Conservation (phyloP, 192 early-diverging fungal species). For the Helicostylum pulchrum region DNA sequence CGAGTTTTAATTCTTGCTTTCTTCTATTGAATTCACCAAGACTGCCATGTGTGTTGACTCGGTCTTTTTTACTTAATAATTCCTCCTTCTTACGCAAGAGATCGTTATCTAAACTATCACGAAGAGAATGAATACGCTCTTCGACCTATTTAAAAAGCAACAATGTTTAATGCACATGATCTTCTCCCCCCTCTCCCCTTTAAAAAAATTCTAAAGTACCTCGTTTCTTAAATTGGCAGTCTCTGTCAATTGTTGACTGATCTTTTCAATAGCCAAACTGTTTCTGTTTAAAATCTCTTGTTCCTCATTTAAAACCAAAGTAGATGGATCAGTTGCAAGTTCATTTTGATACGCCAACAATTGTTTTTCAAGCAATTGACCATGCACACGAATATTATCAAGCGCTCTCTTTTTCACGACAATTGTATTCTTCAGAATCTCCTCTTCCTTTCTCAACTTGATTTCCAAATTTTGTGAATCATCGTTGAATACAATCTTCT, state of each 20-base stretch:
- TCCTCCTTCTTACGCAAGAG: slow-evolving; percentile 67
- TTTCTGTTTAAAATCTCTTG: slow-evolving; percentile 49
- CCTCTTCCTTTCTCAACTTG: slow-evolving; percentile 62
- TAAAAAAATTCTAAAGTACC: slow-evolving; percentile 34
- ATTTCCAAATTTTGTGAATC: slow-evolving; percentile 55
- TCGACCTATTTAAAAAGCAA: slow-evolving; percentile 53
- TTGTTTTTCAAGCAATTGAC: slow-evolving; percentile 55
- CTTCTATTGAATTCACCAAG: slow-evolving; percentile 34
- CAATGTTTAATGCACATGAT: neutral
- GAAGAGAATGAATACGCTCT: slow-evolving; percentile 63
- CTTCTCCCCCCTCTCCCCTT: neutral
- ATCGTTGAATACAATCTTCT: slow-evolving; percentile 54
- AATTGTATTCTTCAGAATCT: slow-evolving; percentile 48
- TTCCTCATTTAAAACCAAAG: slow-evolving; percentile 48
- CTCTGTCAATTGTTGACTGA: slow-evolving; percentile 55
- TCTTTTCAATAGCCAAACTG: slow-evolving; percentile 45
- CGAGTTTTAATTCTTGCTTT: slow-evolving; percentile 28
- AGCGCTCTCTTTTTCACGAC: slow-evolving; percentile 47
- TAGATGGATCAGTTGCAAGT: slow-evolving; percentile 53
- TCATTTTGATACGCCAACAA: slow-evolving; percentile 58
- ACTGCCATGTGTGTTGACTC: slow-evolving; percentile 43
- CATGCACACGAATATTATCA: slow-evolving; percentile 38
- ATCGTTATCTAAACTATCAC: slow-evolving; percentile 69
- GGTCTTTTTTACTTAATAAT: slow-evolving; percentile 59
- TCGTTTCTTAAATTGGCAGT: slow-evolving; percentile 51